Percentiles rank a stretch among this genome's conserved stretches.
phyloP scores from a whole-genome alignment of 2,329 filamentous ascomycete species.

The Aspergillus pseudoterreus region DNA sequence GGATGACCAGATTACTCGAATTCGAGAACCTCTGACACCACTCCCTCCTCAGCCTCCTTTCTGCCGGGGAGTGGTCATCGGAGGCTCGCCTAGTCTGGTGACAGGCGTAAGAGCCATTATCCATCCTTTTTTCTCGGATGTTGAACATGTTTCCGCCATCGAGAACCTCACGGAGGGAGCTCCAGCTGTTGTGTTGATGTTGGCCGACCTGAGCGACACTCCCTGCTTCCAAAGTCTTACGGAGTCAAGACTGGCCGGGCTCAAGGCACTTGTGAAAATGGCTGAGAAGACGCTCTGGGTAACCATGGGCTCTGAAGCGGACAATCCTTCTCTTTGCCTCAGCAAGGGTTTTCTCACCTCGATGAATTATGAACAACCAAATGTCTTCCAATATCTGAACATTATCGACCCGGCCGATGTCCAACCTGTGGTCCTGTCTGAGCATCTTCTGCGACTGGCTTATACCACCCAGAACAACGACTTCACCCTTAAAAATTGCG shows the following conservation, averaged over 20 bases:
- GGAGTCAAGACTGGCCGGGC: background rate
- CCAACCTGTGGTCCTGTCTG: background rate
- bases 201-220: no score
- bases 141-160: background rate
- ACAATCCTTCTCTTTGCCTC: background rate
- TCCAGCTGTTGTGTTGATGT: background rate
- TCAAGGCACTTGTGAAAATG: background rate
- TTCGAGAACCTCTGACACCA: constrained; percentile 24
- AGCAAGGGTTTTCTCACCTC: constrained; percentile 1
- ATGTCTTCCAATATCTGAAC: background rate
- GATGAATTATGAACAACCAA: background rate
- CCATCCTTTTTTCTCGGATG: background rate
- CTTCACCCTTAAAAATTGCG: background rate
- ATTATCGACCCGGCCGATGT: background rate
- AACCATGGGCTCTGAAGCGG: background rate
- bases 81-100: constrained; percentile 1
- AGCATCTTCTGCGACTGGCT: background rate
- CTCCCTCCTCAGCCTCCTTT: background rate
- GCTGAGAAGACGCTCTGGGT: constrained; percentile 4
- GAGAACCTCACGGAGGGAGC: background rate
- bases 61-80: background rate
- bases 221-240: constrained; percentile 4
- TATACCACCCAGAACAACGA: background rate
- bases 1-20: constrained; percentile 21
- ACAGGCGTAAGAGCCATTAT: background rate